Conservation (phyloP, 1,139 yeast species). For the Taiozyma sp. region DNA sequence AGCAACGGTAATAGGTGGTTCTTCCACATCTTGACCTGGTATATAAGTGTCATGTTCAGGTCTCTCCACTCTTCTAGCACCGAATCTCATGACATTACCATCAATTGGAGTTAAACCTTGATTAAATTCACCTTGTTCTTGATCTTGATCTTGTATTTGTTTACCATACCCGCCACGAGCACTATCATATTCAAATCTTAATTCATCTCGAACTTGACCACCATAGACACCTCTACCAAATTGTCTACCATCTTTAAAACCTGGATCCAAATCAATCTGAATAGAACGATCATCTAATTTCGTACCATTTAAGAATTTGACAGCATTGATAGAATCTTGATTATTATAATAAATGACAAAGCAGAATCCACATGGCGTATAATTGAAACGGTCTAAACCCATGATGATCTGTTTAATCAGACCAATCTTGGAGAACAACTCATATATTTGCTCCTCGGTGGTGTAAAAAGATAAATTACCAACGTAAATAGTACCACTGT, state of each 20-base stretch:
- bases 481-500: constrained; percentile 75
- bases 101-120: not conserved
- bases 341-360: constrained; percentile 72
- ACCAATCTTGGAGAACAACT: constrained; percentile 72
- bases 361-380: constrained; percentile 95
- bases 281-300: constrained; percentile 76
- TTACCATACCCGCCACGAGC: constrained; percentile 52
- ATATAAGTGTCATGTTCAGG: constrained; percentile 16
- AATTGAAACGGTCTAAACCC: constrained; percentile 88
- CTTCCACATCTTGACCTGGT: constrained; percentile 8
- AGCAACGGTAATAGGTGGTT: not conserved
- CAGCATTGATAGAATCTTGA: constrained; percentile 71
- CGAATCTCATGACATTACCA: constrained; percentile 12
- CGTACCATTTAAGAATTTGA: constrained; percentile 76
- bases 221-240: constrained; percentile 91
- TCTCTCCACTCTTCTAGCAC: constrained; percentile 26
- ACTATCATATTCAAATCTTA: constrained; percentile 50
- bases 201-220: constrained; percentile 72
- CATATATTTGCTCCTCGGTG: constrained; percentile 90
- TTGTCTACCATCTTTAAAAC: constrained; percentile 91
- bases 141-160: not conserved
- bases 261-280: constrained; percentile 90
- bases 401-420: constrained; percentile 72
- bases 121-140: not conserved
- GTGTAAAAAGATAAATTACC: constrained; percentile 86